A percentile compares a stretch with the other conserved stretches of the same genome.
Evolutionary conservation across 2,329 filamentous ascomycete genomes (phyloP).

Genomic region (Talaromyces rugulosus): DNA sequence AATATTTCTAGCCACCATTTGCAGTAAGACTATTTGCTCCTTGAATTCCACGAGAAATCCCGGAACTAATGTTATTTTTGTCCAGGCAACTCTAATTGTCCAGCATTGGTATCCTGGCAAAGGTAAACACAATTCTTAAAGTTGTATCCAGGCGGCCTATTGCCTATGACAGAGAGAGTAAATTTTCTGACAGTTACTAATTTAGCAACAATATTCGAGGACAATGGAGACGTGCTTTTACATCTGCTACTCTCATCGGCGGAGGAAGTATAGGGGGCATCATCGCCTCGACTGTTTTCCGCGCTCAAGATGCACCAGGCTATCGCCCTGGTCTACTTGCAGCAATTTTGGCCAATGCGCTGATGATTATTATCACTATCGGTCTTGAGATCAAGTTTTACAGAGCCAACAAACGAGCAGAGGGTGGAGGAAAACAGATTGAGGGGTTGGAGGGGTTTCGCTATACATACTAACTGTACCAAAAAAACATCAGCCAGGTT

Average conservation of each 20-base stretch:
- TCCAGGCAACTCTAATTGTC: not conserved
- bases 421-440: conserved; percentile 30
- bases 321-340: conserved; percentile 34
- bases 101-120: not conserved
- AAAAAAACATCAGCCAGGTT: not conserved
- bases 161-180: too few relatives aligned
- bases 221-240: conserved; percentile 83
- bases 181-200: not conserved
- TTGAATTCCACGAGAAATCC: not conserved
- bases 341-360: conserved; percentile 29
- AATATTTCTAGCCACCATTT: conserved; percentile 55
- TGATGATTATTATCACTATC: conserved; percentile 29
- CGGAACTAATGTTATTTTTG: not conserved
- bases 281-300: conserved; percentile 68
- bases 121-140: too few relatives aligned
- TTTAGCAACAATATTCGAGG: conserved; percentile 71
- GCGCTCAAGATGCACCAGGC: conserved; percentile 34
- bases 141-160: too few relatives aligned
- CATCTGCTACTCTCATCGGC: conserved; percentile 69
- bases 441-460: conserved; percentile 34
- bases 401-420: conserved; percentile 30
- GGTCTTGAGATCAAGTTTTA: conserved; percentile 27
- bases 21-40: not conserved
- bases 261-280: conserved; percentile 78
- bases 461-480: conserved; percentile 24